Base-by-base conservation (phyloP, 345 rosid genomes). In the Citrus sp. region DNA sequence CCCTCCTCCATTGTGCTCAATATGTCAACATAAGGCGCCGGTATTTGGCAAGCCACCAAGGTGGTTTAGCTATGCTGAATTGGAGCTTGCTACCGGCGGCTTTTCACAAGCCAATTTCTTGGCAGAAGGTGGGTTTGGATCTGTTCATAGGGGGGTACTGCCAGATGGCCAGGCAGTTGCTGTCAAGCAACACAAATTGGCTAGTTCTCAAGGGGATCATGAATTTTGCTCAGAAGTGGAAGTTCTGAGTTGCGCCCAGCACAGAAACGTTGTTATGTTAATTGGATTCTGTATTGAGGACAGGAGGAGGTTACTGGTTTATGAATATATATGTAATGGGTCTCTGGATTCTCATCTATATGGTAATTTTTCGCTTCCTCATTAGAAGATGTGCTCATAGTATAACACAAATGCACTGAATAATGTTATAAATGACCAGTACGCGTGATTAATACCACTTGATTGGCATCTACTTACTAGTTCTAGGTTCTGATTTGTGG, bases 211-310 rank as follows among this genome's bases (percentile, higher is more conserved):
- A 82, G 99, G 99, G 82, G 99, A 97, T 89, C 88, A 86, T 4
- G 99, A 97, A 84, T 97, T 97, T 85, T 97, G 99, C 86, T 97
- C 98, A 0, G 99, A 97, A 86, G 99, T 97, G 54, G 99, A 97
- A 88, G 99, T 97, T 76, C 87, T 97, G 76, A 94, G 98, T 80
- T 97, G 99, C 85, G 99, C 99, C 61, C 99, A 97, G 87, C 99
- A 94, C 81, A 87, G 98, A 78, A 97, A 97, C 72, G 99, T 94
- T 59, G 99, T 94, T 46, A 94, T 94, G 98, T 84, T 97, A 76
- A 93, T 97, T 68, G 99, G 99, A 35, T 97, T 91, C 86, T 97
- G 99, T 79, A 94, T 97, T 59, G 98, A 97, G 86, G 96, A 94
- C 74, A 90, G 90, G 78, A 91, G 98, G 86, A 88, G 99, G 76